Evolutionary conservation across 768 basidiomycete genomes (phyloP), one percentile per base, ranked within the genome.

Genomic region (Lactifluus hygrophoroides): DNA sequence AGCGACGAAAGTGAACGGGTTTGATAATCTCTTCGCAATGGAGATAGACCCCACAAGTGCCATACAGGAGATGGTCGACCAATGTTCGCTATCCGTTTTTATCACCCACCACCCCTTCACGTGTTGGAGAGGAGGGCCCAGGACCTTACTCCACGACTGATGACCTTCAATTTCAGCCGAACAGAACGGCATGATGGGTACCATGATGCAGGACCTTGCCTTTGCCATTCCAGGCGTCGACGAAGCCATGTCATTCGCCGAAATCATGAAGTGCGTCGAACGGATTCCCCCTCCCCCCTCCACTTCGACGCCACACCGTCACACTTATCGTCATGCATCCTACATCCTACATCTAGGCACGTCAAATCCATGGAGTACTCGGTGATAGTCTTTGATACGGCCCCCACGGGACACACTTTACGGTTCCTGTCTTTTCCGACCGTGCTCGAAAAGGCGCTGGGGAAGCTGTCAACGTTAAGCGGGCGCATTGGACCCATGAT

Each of bases 311-410:
- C n/a, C n/a, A n/a, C n/a, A n/a, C n/a, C n/a, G n/a, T n/a, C n/a
- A n/a, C n/a, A n/a, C n/a, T n/a, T n/a, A n/a, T n/a, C n/a, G n/a
- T 42, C 21, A 23, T 16, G 16, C 27, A 6, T 30, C 44, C 32
- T 51, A 34, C 60, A 3, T 10, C 10, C 11, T 42, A 21, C 10
- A 21, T 13, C 42, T 5, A 97, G 94, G 71, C 95, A 99, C 71
- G 96, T 99, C 73, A 97, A 99, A 74, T 97, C 95, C 19, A 98
- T 99, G 94, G 86, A 97, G 73, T 99, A 94, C 78, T 95, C 93
- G n/a, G 94, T 96, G 58, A 98, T 99, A 69, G 94, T 99, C 35
- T 99, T 99, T 69, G 96, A 99, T 69, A 99, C 96, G 1, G 96
- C 96, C 35, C 96, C 96, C 2, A 99, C 96, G 3, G 96, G 96